phyloP scores from a whole-genome alignment of 2,329 filamentous ascomycete genomes.

The Arachnomyces sp. region DNA sequence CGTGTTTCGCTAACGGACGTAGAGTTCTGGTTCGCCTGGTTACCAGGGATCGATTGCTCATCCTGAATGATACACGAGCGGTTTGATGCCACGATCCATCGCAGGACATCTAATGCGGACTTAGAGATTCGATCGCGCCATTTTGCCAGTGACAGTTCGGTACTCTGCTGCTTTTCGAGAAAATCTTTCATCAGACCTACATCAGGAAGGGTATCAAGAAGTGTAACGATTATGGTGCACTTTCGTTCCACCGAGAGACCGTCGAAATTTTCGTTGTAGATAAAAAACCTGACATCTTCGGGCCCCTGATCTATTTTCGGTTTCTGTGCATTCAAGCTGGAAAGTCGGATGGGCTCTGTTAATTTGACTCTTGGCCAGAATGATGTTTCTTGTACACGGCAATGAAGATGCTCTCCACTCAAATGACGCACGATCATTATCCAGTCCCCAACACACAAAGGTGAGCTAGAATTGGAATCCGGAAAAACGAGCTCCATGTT shows the following conservation, averaged over 20 bases:
- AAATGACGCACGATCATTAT: slow-evolving; percentile 30
- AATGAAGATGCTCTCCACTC: slow-evolving; percentile 34
- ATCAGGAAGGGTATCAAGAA: slow-evolving; percentile 34
- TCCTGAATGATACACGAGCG: slow-evolving; percentile 78
- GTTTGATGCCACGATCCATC: slow-evolving; percentile 88
- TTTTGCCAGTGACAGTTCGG: slow-evolving; percentile 35
- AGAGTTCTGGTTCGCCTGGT: slow-evolving; percentile 10
- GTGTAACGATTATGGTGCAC: slow-evolving; percentile 20
- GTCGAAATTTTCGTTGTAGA: slow-evolving; percentile 36
- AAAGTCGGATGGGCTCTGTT: slow-evolving; percentile 16
- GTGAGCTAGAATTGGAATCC: slow-evolving; percentile 14
- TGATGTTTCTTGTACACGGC: slow-evolving; percentile 41
- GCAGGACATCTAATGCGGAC: slow-evolving; percentile 60
- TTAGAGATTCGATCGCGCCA: slow-evolving; percentile 58
- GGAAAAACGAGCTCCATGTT: slow-evolving; percentile 39
- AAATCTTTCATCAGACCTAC: slow-evolving; percentile 38
- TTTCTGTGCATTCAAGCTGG: not conserved
- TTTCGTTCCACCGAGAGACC: slow-evolving; percentile 23
- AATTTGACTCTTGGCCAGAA: slow-evolving; percentile 40
- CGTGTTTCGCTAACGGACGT: slow-evolving; percentile 35
- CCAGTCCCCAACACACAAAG: slow-evolving; percentile 47
- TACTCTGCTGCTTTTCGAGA: slow-evolving; percentile 32
- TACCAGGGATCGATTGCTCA: slow-evolving; percentile 32
- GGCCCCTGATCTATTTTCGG: not conserved
- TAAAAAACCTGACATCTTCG: slow-evolving; percentile 14